A percentile compares a stretch with the other conserved stretches of the same genome.
These are phyloP conservation scores for Arabidopsis suecica DNA, from an alignment of 345 rosid genomes.

Conservation along the genomic window DNA sequence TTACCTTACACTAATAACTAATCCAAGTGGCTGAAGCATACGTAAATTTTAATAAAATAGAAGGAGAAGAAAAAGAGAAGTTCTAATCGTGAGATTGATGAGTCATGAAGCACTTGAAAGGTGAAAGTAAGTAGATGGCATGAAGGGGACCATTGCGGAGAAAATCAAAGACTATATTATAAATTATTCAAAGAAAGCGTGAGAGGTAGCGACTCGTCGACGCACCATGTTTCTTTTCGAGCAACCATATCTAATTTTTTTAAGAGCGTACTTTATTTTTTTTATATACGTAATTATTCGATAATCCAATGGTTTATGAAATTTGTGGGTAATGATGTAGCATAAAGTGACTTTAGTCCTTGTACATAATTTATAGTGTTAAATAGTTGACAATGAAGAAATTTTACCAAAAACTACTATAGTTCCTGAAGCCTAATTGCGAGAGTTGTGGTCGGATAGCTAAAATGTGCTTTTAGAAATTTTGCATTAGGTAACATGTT, in stretches of 20 bases:
- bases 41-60: background rate
- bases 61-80: slow-evolving; percentile 5
- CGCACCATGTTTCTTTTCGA: slow-evolving; percentile 37
- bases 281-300: too few species aligned
- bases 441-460: background rate
- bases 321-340: slow-evolving; percentile 22
- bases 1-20: slow-evolving; percentile 1
- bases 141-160: slow-evolving; percentile 25
- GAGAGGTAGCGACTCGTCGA: slow-evolving; percentile 38
- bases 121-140: background rate
- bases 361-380: background rate
- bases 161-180: slow-evolving; percentile 3
- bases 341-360: slow-evolving; percentile 24
- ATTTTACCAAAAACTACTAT: background rate
- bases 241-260: background rate
- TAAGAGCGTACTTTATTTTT: background rate
- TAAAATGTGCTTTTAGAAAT: background rate
- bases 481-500: background rate
- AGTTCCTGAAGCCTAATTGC: background rate
- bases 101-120: slow-evolving; percentile 24
- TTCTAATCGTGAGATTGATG: slow-evolving; percentile 10
- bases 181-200: slow-evolving; percentile 9
- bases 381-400: background rate
- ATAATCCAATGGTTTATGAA: slow-evolving; percentile 23
- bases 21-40: background rate